A percentile compares a stretch with the other conserved stretches of the same genome.
Evolutionary conservation across 169 alveolate species (phyloP).

Genomic region (Eimeria nieschulzi): DNA sequence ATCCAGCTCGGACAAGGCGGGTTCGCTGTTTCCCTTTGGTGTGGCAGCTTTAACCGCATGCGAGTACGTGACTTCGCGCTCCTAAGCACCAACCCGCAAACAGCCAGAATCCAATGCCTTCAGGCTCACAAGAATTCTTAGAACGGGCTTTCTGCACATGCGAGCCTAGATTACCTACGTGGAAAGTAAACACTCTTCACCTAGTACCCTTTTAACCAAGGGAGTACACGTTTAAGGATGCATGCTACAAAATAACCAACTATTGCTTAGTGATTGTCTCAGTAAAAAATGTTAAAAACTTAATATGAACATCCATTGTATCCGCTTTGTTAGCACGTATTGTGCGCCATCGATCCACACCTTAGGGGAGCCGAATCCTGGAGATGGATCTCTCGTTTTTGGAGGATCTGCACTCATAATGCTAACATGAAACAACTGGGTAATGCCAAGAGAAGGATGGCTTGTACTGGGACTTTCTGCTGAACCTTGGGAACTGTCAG

Average conservation of each 20-base stretch:
- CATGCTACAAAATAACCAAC: neutral
- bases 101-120: too few relatives aligned
- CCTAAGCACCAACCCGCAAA: too few relatives aligned
- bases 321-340: neutral
- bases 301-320: neutral
- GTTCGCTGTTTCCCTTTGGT: too few relatives aligned
- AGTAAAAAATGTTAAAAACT: too few relatives aligned
- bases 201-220: neutral
- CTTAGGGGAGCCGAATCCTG: neutral
- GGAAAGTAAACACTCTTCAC: neutral
- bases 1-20: too few relatives aligned
- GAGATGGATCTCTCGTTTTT: neutral
- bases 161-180: too few relatives aligned
- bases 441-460: neutral
- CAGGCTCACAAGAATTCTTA: too few relatives aligned
- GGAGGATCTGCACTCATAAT: neutral
- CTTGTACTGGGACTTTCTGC: neutral
- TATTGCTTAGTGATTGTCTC: neutral
- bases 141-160: too few relatives aligned
- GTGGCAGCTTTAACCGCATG: too few relatives aligned
- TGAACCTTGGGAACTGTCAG: neutral
- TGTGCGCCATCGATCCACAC: neutral
- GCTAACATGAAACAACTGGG: neutral
- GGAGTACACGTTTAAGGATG: slow-evolving; percentile 3
- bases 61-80: too few relatives aligned